These are phyloP conservation scores for Tulasnella calospora DNA, from an alignment of 768 basidiomycete species.

Conservation along the genomic window DNA sequence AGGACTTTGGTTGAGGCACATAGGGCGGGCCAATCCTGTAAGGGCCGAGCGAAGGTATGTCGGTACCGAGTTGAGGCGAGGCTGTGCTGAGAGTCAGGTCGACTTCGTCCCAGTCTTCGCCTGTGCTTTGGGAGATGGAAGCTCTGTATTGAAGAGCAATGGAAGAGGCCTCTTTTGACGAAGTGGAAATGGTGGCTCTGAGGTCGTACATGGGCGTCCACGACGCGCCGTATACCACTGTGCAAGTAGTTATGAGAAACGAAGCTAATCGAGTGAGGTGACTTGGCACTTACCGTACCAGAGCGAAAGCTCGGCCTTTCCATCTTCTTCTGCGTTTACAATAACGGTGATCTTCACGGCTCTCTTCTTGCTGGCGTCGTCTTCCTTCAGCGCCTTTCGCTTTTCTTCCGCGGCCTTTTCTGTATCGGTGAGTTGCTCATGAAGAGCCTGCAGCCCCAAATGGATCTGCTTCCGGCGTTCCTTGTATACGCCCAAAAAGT, in stretches of 20 bases:
- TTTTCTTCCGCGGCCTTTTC: constrained; percentile 33
- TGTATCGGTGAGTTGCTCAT: constrained; percentile 23
- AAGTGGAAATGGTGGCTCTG: constrained; percentile 46
- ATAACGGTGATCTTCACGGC: constrained; percentile 42
- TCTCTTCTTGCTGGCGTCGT: constrained; percentile 28
- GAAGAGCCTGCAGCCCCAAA: neutral
- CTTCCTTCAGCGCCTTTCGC: constrained; percentile 33
- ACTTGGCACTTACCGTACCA: constrained; percentile 48
- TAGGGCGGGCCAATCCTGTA: constrained; percentile 3
- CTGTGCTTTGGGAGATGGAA: constrained; percentile 29
- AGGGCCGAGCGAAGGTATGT: constrained; percentile 25
- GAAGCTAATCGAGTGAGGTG: constrained; percentile 16
- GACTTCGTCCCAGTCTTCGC: constrained; percentile 29
- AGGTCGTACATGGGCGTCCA: constrained; percentile 60
- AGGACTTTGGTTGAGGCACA: neutral
- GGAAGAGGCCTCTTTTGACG: constrained; percentile 35
- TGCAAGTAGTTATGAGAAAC: constrained; percentile 9
- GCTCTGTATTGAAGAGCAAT: constrained; percentile 28
- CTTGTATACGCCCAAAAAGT: constrained; percentile 40
- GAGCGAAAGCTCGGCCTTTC: constrained; percentile 44
- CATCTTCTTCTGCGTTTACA: constrained; percentile 41
- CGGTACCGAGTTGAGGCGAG: constrained; percentile 25
- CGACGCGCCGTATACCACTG: constrained; percentile 47
- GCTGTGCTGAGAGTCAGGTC: constrained; percentile 28
- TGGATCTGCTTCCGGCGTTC: constrained; percentile 9